A percentile compares a stretch with the other conserved stretches of the same genome.
Evolutionary conservation across 768 basidiomycete genomes (phyloP).

Genomic region (Sporobolomyces pararoseus): DNA sequence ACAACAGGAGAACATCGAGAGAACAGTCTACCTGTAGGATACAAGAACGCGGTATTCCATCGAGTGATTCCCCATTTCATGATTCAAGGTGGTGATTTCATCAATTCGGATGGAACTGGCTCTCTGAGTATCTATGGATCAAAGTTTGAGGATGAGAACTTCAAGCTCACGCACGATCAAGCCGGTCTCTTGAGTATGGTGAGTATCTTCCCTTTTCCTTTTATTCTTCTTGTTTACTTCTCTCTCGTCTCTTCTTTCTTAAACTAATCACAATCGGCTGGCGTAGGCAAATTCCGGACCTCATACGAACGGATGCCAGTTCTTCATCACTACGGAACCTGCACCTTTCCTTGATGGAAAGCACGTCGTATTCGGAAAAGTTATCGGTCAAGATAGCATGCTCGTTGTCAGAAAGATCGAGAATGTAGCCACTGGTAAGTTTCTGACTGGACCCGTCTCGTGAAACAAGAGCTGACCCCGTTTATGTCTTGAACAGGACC

Average conservation of each 20-base stretch:
- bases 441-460: not conserved
- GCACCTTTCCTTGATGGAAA: slow-evolving; percentile 92
- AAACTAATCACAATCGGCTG: no score
- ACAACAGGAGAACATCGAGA: slow-evolving; percentile 96
- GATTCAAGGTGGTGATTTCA: slow-evolving; percentile 73
- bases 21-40: slow-evolving; percentile 44
- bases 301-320: slow-evolving; percentile 94
- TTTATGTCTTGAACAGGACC: slow-evolving; percentile 53
- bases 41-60: slow-evolving; percentile 43
- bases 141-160: slow-evolving; percentile 93
- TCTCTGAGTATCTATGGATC: slow-evolving; percentile 95
- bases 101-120: slow-evolving; percentile 92
- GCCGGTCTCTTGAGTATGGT: slow-evolving; percentile 92
- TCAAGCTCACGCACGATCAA: slow-evolving; percentile 77
- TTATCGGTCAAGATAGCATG: slow-evolving; percentile 74
- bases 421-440: slow-evolving; percentile 70
- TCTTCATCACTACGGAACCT: slow-evolving; percentile 93
- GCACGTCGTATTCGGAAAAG: slow-evolving; percentile 86
- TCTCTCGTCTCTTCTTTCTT: not conserved
- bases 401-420: slow-evolving; percentile 93
- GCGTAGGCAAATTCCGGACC: slow-evolving; percentile 86
- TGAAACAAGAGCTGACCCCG: no score
- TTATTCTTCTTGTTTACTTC: not conserved
- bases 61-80: slow-evolving; percentile 62
- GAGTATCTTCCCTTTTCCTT: slow-evolving; percentile 31